Base-by-base conservation (phyloP, 192 early-diverging fungal species). In the Phlyctochytrium arcticum region DNA sequence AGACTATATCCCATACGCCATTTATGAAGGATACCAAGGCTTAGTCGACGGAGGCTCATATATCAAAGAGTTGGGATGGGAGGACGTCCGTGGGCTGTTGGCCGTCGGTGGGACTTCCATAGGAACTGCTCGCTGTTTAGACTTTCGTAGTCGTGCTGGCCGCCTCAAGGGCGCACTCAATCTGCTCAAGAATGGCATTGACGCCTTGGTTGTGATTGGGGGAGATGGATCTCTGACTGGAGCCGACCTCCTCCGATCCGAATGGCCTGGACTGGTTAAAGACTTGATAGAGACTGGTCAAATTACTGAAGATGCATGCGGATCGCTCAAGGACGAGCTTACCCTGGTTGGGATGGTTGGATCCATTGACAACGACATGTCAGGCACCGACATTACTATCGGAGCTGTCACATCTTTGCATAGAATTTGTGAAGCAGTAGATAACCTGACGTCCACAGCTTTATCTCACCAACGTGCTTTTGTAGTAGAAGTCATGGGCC, bases 401-500 rank as follows among this genome's bases (percentile, higher is more conserved):
- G 96, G 96, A 36, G 92, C 94, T 10, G 86, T 89, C 53, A 95
- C 92, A 1, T 88, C 92, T 37, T 85, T 98, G 37, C 91, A 93
- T 63, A 86, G 96, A 35, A 96, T 98, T 67, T 98, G 96, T 74
- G 96, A 98, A 68, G 84, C 88, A 36, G 87, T 98, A 2, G 96
- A 98, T 68, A 89, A 91, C 0, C 90, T 98, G 39, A 84, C 87
- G 1, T 90, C 90, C 36, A 98, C 96, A 3, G 96, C 96, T 0
- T 81, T 86, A 36, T 93, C 91, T 70, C 96, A 98, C 70, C 90
- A 91, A 54, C 89, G 96, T 49, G 96, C 96, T 6, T 98, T 98
- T 68, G 92, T 98, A 10, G 85, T 98, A 34, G 96, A 98, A 64
- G 96, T 98, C 33, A 98, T 98, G 96, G 96, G 94, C 8, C 86